Evolutionary conservation across 2,329 filamentous ascomycete species (phyloP).

Genomic region (Alternaria infectoria): DNA sequence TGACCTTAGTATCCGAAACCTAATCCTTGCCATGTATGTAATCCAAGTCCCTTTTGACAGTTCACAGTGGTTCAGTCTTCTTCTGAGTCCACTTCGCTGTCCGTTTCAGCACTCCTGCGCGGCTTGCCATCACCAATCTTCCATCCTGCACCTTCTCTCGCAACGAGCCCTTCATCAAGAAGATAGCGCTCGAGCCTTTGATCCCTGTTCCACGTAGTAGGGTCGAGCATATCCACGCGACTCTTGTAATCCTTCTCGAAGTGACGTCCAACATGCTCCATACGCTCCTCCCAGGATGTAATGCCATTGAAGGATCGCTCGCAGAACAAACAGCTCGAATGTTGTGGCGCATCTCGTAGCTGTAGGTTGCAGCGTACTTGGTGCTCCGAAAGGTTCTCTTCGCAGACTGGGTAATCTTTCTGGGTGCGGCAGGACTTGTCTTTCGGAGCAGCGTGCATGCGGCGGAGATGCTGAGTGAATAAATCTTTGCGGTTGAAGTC

Average conservation of each 20-base stretch:
- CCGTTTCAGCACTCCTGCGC: conserved; percentile 3
- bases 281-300: conserved; percentile 77
- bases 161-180: conserved; percentile 47
- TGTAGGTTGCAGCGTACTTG: conserved; percentile 65
- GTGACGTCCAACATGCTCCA: conserved; percentile 88
- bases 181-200: conserved; percentile 48
- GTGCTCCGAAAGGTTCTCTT: conserved; percentile 62
- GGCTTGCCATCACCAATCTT: conserved; percentile 44
- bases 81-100: conserved; percentile 19
- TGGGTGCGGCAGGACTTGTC: conserved; percentile 44
- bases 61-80: conserved; percentile 12
- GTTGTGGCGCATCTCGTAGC: conserved; percentile 67
- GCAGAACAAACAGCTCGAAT: conserved; percentile 72
- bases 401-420: conserved; percentile 53
- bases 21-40: neutral
- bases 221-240: conserved; percentile 20
- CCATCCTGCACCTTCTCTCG: conserved; percentile 33
- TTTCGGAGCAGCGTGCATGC: conserved; percentile 74
- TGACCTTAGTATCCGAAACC: neutral
- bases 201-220: conserved; percentile 36
- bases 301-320: conserved; percentile 65
- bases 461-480: conserved; percentile 84
- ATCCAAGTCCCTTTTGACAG: neutral
- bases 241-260: conserved; percentile 64
- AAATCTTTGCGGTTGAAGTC: conserved; percentile 93